These are phyloP conservation scores for Otatea glauca DNA, from an alignment of 176 grass and related monocot species.

Conservation along the genomic window DNA sequence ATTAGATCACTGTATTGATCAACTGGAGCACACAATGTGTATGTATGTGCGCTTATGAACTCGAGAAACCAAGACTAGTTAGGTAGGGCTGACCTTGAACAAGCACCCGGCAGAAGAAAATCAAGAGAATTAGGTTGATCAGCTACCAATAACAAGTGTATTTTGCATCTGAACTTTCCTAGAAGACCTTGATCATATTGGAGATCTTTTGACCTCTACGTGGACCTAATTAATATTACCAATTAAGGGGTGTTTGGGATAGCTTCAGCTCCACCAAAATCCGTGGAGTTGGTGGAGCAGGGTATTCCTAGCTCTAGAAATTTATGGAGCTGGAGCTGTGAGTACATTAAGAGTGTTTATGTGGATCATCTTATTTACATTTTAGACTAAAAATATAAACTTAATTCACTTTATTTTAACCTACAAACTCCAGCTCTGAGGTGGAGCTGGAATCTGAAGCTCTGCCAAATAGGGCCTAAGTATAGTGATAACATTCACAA, in stretches of 20 bases:
- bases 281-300: too few species aligned
- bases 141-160: not conserved
- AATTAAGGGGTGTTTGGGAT: too few species aligned
- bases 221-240: not conserved
- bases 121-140: conserved; percentile 22
- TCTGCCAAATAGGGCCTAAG: too few species aligned
- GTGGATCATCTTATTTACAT: too few species aligned
- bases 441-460: too few species aligned
- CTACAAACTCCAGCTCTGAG: too few species aligned
- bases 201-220: conserved; percentile 25
- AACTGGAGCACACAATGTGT: conserved; percentile 31
- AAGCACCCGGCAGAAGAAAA: not conserved
- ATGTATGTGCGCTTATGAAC: conserved; percentile 44
- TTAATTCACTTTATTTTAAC: too few species aligned
- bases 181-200: conserved; percentile 30
- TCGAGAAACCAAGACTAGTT: conserved; percentile 41
- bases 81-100: conserved; percentile 41
- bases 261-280: too few species aligned
- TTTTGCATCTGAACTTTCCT: conserved; percentile 38
- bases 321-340: too few species aligned
- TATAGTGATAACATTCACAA: not conserved
- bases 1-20: not conserved
- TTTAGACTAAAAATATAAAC: too few species aligned
- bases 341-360: too few species aligned
- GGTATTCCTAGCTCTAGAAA: too few species aligned